Base-by-base conservation (phyloP, 2,329 filamentous ascomycete genomes). In the Zelopaecilomyces penicillatus region DNA sequence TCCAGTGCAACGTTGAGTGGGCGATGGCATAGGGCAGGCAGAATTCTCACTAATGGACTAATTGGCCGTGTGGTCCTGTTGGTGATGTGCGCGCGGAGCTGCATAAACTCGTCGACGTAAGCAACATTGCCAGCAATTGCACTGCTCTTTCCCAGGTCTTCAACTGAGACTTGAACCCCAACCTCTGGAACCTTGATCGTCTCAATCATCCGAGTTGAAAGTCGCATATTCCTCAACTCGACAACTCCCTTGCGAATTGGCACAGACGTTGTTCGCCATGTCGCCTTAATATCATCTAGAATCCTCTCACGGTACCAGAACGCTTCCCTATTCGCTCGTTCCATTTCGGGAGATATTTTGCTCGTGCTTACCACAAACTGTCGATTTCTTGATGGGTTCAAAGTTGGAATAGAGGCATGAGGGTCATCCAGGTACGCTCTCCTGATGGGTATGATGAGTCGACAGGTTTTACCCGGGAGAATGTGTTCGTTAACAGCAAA, bases 261-360 rank as follows among this genome's bases (percentile, higher is more conserved):
- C 2, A 69, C 68, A 1, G 70, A 69, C 1, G 54, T 69, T 0
- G 78, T 79, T 44, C 70, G 77, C 90, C 90, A 96, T 0, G 73
- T 78, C 0, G 83, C 88, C 28, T 73, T 74, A 7, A 95, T 66
- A 36, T 73, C 71, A 48, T 84, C 82, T 3, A 96, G 74, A 2
- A 96, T 75, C 57, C 80, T 81, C 61, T 95, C 86, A 11, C 89
- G 80, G 62, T 88, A 95, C 90, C 90, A 96, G 61, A 96, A 96
- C 0, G 83, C 80, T 65, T 95, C 88, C 42, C 90, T 75, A 48
- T 76, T 84, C 9, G 81, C 77, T 31, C 85, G 78, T 65, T 96
- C 90, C 37, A 76, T 78, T 51, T 93, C 87, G 0, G 87, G 85
- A 0, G 85, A 83, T 45, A 90, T 79, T 55, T 86, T 86, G 58